These are phyloP conservation scores for Huntiella moniliformis DNA, from an alignment of 2,329 filamentous ascomycete genomes.

Conservation along the genomic window DNA sequence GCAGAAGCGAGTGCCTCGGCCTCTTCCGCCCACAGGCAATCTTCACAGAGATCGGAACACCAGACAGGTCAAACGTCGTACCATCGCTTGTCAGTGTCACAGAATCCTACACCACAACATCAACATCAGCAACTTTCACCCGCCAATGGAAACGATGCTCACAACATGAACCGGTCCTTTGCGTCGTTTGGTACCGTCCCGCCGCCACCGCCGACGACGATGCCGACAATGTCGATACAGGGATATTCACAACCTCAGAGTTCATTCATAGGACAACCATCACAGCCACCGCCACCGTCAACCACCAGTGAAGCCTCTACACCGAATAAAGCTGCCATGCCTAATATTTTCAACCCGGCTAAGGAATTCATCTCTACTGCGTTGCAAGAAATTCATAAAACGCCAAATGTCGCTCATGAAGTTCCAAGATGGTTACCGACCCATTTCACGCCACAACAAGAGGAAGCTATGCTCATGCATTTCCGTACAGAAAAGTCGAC, in stretches of 20 bases:
- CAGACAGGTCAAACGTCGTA: not conserved
- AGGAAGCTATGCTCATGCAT: slow-evolving; percentile 7
- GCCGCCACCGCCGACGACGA: not conserved
- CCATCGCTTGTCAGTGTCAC: not conserved
- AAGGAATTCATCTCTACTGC: slow-evolving; percentile 7
- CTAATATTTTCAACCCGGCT: slow-evolving; percentile 11
- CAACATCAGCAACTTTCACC: not conserved
- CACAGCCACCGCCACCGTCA: slow-evolving; percentile 2
- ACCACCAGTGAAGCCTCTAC: not conserved
- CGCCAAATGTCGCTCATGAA: not conserved
- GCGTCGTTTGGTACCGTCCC: not conserved
- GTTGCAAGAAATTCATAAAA: not conserved
- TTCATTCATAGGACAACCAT: too few relatives aligned
- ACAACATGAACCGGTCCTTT: too few relatives aligned
- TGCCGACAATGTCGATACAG: not conserved
- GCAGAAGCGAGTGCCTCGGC: slow-evolving; percentile 10
- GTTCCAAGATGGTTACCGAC: slow-evolving; percentile 6
- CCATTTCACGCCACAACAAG: slow-evolving; percentile 1
- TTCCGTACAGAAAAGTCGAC: slow-evolving; percentile 15
- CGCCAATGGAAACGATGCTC: not conserved
- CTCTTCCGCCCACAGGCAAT: not conserved
- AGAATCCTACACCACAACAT: not conserved
- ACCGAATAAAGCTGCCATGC: slow-evolving; percentile 6
- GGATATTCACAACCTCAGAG: not conserved
- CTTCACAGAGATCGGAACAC: not conserved